A percentile compares a stretch with the other conserved stretches of the same genome.
Conservation (phyloP, 108 stramenopile species). For the Seminavis robusta region DNA sequence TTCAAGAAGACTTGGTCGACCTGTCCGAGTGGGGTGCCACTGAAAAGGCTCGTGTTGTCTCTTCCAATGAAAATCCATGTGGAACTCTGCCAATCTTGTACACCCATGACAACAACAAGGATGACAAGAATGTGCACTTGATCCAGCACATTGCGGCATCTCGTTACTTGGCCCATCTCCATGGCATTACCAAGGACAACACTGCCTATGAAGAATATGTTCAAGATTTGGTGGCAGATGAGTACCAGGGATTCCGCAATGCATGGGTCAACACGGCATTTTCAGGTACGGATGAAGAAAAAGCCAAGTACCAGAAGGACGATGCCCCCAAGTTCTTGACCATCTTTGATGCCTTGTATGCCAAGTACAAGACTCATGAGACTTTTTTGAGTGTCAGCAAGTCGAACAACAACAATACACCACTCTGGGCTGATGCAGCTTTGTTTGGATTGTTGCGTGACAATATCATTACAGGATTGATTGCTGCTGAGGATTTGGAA, state of each 20-base stretch:
- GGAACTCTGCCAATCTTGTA: not conserved
- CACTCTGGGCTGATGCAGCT: constrained; percentile 5
- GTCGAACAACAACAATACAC: not conserved
- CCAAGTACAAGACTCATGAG: constrained; percentile 4
- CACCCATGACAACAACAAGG: not conserved
- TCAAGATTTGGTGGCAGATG: constrained; percentile 9
- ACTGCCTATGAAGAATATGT: not conserved
- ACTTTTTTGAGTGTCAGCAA: not conserved
- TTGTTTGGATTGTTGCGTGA: not conserved
- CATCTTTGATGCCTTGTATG: not conserved
- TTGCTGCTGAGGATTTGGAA: not conserved
- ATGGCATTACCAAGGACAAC: not conserved
- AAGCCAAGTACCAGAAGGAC: not conserved
- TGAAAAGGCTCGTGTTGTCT: constrained; percentile 17
- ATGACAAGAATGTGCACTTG: not conserved
- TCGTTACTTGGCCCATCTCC: not conserved
- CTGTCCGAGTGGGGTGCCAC: not conserved
- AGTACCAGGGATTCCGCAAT: constrained; percentile 8
- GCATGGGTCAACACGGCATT: not conserved
- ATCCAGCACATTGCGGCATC: constrained; percentile 3
- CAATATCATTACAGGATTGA: not conserved
- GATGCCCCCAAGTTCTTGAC: not conserved
- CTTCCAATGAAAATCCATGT: constrained; percentile 1
- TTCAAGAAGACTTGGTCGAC: constrained; percentile 11
- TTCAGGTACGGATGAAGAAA: not conserved